Base-by-base conservation (phyloP, 257 asterid species). In the Lantana camara region DNA sequence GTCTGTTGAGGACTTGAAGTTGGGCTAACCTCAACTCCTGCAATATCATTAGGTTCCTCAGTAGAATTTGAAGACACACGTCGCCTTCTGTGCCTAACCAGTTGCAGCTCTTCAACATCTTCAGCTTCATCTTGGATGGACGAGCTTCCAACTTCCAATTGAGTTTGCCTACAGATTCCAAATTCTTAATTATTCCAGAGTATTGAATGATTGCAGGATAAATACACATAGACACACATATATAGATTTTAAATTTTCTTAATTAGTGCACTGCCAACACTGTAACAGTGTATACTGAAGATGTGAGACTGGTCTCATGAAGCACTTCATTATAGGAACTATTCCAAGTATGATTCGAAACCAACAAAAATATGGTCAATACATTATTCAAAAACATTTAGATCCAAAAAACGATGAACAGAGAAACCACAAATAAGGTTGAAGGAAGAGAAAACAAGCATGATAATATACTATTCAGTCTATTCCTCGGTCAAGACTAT, bases 41-140 rank as follows among this genome's bases (percentile, higher is more conserved):
- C 96, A 48, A 44, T 47, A 53, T 82, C 88, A 44, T 52, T 55
- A 9, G 66, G 56, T 35, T 77, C 29, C 54, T 76, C 85, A 74
- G 60, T 70, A 65, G 85, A 77, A 73, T 71, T 79, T 41, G 82
- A 66, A 63, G 93, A 70, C 52, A 77, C 58, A 29, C 77, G 87
- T 69, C 95, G 78, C 70, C 95, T 82, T 79, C 95, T 85, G 61
- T 79, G 93, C 84, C 96, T 82, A 58, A 85, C 84, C 69, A 84
- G 82, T 40, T 84, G 91, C 54, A 75, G 77, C 64, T 88, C 96
- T 67, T 90, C 96, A 20, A 66, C 72, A 70, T 90, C 99, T 57
- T 90, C 98, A 66, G 74, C 76, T 68, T 91, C 97, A 73, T 80
- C 86, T 55, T 75, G 89, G 75, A 81, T 29, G 41, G 93, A 83